Evolutionary conservation across 2,329 filamentous ascomycete species (phyloP).

Genomic region (Claviceps pusilla): DNA sequence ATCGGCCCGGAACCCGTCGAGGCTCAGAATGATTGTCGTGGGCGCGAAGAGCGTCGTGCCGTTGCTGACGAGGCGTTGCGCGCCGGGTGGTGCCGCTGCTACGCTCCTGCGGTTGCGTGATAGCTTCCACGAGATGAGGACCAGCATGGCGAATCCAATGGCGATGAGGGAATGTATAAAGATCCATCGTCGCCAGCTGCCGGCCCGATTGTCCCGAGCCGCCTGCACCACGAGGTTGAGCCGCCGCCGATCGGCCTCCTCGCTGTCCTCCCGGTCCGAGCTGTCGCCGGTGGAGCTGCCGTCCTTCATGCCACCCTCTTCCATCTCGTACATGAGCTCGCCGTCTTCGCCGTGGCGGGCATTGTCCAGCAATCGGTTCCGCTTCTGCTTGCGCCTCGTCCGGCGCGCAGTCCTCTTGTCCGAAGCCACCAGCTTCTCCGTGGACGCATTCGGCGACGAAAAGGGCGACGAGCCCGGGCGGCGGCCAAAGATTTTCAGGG

Average conservation of each 20-base stretch:
- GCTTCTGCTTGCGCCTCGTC: constrained; percentile 36
- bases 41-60: constrained; percentile 80
- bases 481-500: constrained; percentile 29
- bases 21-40: constrained; percentile 82
- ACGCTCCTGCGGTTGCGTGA: constrained; percentile 29
- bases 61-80: constrained; percentile 44
- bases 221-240: constrained; percentile 33
- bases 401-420: constrained; percentile 35
- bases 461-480: constrained; percentile 21
- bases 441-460: constrained; percentile 26
- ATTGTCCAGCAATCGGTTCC: constrained; percentile 34
- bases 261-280: constrained; percentile 45
- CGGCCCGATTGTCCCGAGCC: constrained; percentile 32
- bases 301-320: constrained; percentile 59
- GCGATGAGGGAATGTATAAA: constrained; percentile 37
- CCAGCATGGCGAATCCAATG: constrained; percentile 40
- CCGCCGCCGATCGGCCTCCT: constrained; percentile 39
- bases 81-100: constrained; percentile 5
- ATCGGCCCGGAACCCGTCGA: constrained; percentile 92
- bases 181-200: constrained; percentile 38
- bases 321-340: constrained; percentile 78
- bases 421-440: constrained; percentile 30
- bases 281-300: constrained; percentile 49
- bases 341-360: constrained; percentile 52
- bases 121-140: constrained; percentile 44